Percentiles rank a stretch among this genome's conserved stretches.
Evolutionary conservation across 768 basidiomycete genomes (phyloP).

Genomic region (Termitomyces sp.): DNA sequence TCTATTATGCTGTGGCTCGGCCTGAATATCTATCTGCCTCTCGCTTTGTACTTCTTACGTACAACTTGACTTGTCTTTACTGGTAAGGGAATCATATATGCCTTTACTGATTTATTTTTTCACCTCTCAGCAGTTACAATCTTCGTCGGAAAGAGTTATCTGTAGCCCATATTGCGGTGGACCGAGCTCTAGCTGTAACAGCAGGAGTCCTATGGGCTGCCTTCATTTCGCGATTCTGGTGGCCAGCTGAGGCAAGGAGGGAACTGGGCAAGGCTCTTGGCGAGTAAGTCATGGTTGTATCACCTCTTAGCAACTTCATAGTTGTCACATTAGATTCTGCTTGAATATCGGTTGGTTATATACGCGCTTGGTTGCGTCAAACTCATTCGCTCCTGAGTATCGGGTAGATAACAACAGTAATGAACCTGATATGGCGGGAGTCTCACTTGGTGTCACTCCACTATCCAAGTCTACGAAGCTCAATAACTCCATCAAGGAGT

Average conservation of each 20-base stretch:
- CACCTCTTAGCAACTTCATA: background rate
- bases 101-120: background rate
- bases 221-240: slow-evolving; percentile 86
- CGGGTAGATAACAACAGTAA: slow-evolving; percentile 20
- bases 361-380: slow-evolving; percentile 83
- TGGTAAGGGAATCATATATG: slow-evolving; percentile 34
- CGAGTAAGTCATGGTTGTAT: slow-evolving; percentile 46
- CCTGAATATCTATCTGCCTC: slow-evolving; percentile 73
- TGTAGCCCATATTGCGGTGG: slow-evolving; percentile 64
- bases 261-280: slow-evolving; percentile 82
- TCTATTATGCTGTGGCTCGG: slow-evolving; percentile 79
- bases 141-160: slow-evolving; percentile 54
- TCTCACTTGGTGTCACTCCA: slow-evolving; percentile 22
- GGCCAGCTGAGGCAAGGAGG: slow-evolving; percentile 90
- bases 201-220: slow-evolving; percentile 87
- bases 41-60: slow-evolving; percentile 79
- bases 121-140: slow-evolving; percentile 58
- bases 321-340: slow-evolving; percentile 58
- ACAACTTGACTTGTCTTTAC: slow-evolving; percentile 81
- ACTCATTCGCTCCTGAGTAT: slow-evolving; percentile 63
- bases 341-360: slow-evolving; percentile 94
- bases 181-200: slow-evolving; percentile 76
- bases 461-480: slow-evolving; percentile 37
- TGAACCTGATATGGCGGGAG: slow-evolving; percentile 21
- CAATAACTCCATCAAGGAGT: slow-evolving; percentile 67